Base-by-base conservation (phyloP, 192 early-diverging fungal species). In the Coemansia sp. region DNA sequence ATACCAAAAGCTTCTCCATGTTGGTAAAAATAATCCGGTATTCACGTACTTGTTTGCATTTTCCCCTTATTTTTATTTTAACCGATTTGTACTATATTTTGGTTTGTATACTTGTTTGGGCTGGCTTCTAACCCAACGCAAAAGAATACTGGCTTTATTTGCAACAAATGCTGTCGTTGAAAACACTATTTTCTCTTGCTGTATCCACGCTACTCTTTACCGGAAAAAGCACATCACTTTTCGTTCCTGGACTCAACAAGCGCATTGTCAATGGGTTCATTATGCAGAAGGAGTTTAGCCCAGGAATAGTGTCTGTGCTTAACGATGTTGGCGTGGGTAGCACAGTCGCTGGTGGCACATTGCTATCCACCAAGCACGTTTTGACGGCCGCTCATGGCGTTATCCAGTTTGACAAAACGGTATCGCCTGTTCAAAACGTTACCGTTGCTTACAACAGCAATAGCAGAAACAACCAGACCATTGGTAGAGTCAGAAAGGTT, bases 261-360 rank as follows among this genome's bases (percentile, higher is more conserved):
- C 48, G 48, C 48, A 50, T 50, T 23, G 23, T 50, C 48, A 50
- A 50, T 23, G 48, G 48, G 18, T 50, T 50, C 7, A 23, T 23
- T 1, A 5, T 50, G 23, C 19, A 19, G 6, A n/a, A n/a, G n/a
- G 48, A 50, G 2, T 5, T 50, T 50, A 23, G n/a, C 2, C n/a
- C n/a, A 2, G 48, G 48, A 23, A 6, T 23, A 19, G 48, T n/a
- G 1, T 6, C 5, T 23, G 8, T 23, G 6, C 6, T 23, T n/a
- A 50, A 23, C 6, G 19, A 19, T 50, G 2, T 50, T n/a, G 48
- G 19, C 20, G 48, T 1, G 6, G 14, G 20, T 7, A 50, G 2
- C 20, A 3, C 18, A 4, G 20, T 50, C 7, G n/a, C 19, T 22
- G 48, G 48, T 19, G 48, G 48, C 6, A 50, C 48, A 23, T 23